phyloP scores from a whole-genome alignment of 2,329 filamentous ascomycete species.

The Lomentospora prolificans region DNA sequence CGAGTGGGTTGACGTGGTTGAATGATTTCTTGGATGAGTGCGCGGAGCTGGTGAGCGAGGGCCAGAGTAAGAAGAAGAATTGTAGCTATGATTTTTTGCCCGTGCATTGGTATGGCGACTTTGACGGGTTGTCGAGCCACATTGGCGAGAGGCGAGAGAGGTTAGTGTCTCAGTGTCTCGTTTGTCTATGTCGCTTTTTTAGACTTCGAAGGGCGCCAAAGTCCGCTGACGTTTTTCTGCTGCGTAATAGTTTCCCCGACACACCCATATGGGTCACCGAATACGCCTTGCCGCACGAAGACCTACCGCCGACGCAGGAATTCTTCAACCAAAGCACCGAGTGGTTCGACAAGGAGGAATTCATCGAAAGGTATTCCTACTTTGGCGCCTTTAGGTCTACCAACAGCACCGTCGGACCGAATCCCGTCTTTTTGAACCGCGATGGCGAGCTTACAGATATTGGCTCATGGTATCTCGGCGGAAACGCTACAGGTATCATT shows the following conservation, averaged over 20 bases:
- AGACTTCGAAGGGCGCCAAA: not conserved
- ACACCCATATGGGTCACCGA: conserved; percentile 69
- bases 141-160: conserved; percentile 44
- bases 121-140: conserved; percentile 56
- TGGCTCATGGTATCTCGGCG: conserved; percentile 67
- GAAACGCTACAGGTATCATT: conserved; percentile 32
- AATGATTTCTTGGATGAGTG: conserved; percentile 55
- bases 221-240: not conserved
- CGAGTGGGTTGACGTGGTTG: conserved; percentile 56
- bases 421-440: conserved; percentile 59
- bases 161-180: too few relatives aligned
- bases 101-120: conserved; percentile 61
- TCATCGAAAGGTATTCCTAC: conserved; percentile 60
- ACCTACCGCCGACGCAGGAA: conserved; percentile 44
- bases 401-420: conserved; percentile 64
- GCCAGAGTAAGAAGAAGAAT: conserved; percentile 28
- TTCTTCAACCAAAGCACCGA: conserved; percentile 60
- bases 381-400: conserved; percentile 65
- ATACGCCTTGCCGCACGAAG: conserved; percentile 52
- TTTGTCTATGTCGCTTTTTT: conserved; percentile 19
- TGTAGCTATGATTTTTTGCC: conserved; percentile 56
- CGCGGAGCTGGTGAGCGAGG: conserved; percentile 42
- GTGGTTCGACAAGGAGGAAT: conserved; percentile 50
- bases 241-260: conserved; percentile 41
- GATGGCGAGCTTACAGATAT: conserved; percentile 64